Evolutionary conservation across 2,329 filamentous ascomycete species (phyloP).

Genomic region (Colletotrichum endophyticum): DNA sequence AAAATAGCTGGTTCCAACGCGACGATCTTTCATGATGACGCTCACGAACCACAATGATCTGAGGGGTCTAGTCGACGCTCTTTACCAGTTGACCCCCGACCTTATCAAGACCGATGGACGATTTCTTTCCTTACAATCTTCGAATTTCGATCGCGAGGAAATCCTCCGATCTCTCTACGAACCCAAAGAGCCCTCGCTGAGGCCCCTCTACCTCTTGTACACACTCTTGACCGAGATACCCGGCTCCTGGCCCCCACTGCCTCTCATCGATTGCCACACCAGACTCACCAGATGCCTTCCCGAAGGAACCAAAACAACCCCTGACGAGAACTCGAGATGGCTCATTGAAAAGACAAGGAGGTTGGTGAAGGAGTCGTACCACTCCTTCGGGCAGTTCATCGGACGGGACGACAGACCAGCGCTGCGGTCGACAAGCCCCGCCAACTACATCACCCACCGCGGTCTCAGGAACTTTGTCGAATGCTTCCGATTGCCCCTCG

Average conservation of each 20-base stretch:
- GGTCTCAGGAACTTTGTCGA: constrained; percentile 35
- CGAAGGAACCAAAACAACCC: constrained; percentile 35
- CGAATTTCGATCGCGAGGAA: neutral
- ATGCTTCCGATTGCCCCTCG: constrained; percentile 34
- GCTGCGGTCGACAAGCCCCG: constrained; percentile 27
- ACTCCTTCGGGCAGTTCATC: constrained; percentile 44
- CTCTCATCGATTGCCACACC: constrained; percentile 36
- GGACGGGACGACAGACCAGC: constrained; percentile 28
- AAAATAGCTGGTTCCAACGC: neutral
- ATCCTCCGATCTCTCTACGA: constrained; percentile 27
- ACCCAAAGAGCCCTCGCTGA: constrained; percentile 22
- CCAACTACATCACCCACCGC: constrained; percentile 33
- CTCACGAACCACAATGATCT: neutral
- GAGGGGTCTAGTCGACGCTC: neutral
- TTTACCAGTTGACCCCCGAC: neutral
- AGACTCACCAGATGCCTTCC: constrained; percentile 40
- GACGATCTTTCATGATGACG: neutral
- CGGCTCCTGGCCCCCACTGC: constrained; percentile 31
- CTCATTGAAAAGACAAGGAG: constrained; percentile 24
- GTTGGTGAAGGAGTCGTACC: constrained; percentile 34
- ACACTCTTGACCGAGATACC: constrained; percentile 27
- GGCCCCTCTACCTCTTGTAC: constrained; percentile 30
- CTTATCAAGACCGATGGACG: neutral
- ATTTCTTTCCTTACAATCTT: neutral
- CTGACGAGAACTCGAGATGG: constrained; percentile 3